Base-by-base conservation (phyloP, 2,329 filamentous ascomycete species). In the Ampelomyces quisqualis region DNA sequence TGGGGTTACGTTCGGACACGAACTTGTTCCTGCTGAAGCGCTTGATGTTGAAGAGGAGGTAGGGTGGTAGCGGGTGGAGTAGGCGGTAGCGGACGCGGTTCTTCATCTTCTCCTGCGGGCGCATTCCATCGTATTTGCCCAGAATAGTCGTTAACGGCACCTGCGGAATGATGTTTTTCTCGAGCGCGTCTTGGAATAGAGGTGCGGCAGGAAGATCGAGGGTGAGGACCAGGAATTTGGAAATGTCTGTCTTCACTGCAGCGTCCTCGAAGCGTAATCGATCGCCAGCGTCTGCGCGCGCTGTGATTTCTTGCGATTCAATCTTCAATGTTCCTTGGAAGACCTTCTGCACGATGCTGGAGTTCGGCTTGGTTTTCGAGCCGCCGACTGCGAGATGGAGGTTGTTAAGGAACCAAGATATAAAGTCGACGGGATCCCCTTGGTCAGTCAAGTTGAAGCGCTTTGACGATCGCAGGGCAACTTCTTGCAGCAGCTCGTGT, bases 11-110 rank as follows among this genome's bases (percentile, higher is more conserved):
- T 71, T 97, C 91, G 2, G 86, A 81, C 14, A 98, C 88, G 63
- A 98, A 98, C 68, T 96, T 95, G 75, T 98, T 98, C 53, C 86
- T 84, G 55, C 85, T 88, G 77, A 98, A 98, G 56, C 93, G 89
- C 74, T 97, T 97, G 73, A 97, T 85, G 73, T 98, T 91, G 73
- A 98, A 89, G 38, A 93, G 76, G 13, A 98, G 81, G 64, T 86
- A 97, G 0, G 90, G 91, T 1, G 93, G 93, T 0, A 98, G 77
- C 0, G 93, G 93, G 60, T 95, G 90, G 33, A 95, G 73, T 4
- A 98, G 77, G 11, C 91, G 83, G 71, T 96, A 96, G 22, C 93
- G 85, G 58, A 91, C 86, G 49, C 93, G 84, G 58, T 91, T 87
- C 38, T 90, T 86, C 55, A 91, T 81, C 62, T 91, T 88, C 63